These are phyloP conservation scores for Emiliania huxleyi DNA, from an alignment of 78 protist species.

Conservation along the genomic window DNA sequence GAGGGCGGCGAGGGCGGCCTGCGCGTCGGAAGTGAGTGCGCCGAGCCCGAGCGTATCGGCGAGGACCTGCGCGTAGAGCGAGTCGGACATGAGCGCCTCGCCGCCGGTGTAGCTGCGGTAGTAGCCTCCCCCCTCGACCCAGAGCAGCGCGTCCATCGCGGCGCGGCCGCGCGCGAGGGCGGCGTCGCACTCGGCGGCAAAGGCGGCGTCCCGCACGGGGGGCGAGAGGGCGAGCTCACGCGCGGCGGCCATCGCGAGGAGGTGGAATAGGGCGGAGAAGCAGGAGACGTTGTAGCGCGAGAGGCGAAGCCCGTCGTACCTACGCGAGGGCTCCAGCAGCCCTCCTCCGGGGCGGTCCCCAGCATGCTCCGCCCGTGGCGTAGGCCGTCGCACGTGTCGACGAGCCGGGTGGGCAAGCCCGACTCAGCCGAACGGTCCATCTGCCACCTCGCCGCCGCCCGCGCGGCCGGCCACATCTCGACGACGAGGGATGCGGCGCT, in stretches of 20 bases:
- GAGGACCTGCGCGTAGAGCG: neutral
- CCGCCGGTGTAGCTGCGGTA: neutral
- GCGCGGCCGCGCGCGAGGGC: neutral
- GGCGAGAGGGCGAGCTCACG: neutral
- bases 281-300: neutral
- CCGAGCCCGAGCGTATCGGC: neutral
- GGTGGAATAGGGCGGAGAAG: neutral
- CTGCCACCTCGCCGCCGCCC: neutral
- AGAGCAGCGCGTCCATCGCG: neutral
- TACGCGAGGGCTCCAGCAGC: no score
- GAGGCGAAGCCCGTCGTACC: no score
- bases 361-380: no score
- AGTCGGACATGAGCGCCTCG: neutral
- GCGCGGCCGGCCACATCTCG: neutral
- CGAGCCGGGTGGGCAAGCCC: neutral
- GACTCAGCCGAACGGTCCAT: neutral
- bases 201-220: neutral
- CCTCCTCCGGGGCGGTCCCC: no score
- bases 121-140: neutral
- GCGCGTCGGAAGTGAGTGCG: neutral
- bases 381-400: neutral
- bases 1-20: no score
- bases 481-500: neutral
- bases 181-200: neutral
- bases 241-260: neutral